Conservation (phyloP, 2,329 filamentous ascomycete species). For the Cordyceps cateniannulata region DNA sequence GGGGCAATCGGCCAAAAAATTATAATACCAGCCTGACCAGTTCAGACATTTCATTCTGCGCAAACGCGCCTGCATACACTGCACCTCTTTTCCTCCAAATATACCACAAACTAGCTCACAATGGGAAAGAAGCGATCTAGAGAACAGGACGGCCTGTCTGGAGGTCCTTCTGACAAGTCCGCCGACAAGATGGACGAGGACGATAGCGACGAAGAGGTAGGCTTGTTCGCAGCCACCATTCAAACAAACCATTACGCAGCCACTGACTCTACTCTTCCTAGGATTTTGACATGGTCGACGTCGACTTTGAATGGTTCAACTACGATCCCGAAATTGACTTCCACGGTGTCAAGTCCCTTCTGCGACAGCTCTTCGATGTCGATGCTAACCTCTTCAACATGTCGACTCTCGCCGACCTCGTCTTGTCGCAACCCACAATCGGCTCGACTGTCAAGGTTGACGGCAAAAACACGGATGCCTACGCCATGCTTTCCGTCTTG, state of each 20-base stretch:
- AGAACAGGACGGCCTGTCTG: slow-evolving; percentile 38
- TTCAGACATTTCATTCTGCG: not conserved
- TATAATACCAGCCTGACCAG: not conserved
- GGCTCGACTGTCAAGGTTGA: slow-evolving; percentile 98
- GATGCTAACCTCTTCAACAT: slow-evolving; percentile 83
- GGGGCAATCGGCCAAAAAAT: slow-evolving; percentile 10
- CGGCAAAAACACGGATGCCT: slow-evolving; percentile 85
- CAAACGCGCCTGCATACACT: not conserved
- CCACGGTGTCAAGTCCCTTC: slow-evolving; percentile 82
- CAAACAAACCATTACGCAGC: not conserved
- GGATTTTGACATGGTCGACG: slow-evolving; percentile 88
- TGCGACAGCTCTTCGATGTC: slow-evolving; percentile 87
- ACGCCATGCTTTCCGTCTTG: slow-evolving; percentile 83
- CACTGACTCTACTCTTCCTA: slow-evolving; percentile 28
- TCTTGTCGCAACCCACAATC: slow-evolving; percentile 78
- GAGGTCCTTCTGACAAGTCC: slow-evolving; percentile 33
- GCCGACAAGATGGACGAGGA: slow-evolving; percentile 45
- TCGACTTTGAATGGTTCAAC: slow-evolving; percentile 99
- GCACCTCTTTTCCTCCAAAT: not conserved
- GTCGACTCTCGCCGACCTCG: slow-evolving; percentile 76
- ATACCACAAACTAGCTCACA: slow-evolving; percentile 10
- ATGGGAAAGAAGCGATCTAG: slow-evolving; percentile 48
- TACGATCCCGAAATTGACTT: slow-evolving; percentile 86
- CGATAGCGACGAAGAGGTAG: slow-evolving; percentile 48
- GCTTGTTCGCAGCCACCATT: slow-evolving; percentile 10